These are phyloP conservation scores for Pythium oligandrum DNA, from an alignment of 352 stramenopile genomes.

Conservation along the genomic window DNA sequence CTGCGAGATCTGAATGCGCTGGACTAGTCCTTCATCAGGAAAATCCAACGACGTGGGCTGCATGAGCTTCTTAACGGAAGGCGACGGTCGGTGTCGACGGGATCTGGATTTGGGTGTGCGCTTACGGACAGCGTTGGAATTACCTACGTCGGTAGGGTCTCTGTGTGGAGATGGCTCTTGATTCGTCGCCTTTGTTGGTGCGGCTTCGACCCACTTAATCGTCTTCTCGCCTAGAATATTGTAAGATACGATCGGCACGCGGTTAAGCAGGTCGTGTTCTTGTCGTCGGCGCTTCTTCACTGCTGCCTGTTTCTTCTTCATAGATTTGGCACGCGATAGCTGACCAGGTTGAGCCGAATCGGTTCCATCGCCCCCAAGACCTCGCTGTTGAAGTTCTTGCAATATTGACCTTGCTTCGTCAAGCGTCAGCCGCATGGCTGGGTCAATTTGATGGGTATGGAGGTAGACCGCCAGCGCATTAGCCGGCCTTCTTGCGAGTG, in stretches of 20 bases:
- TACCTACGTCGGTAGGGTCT: no score
- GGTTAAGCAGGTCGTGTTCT: constrained; percentile 20
- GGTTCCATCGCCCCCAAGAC: not conserved
- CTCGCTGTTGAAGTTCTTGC: constrained; percentile 8
- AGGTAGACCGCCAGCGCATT: constrained; percentile 14
- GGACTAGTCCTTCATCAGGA: no score
- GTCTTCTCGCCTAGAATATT: constrained; percentile 66
- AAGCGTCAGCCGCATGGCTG: constrained; percentile 9
- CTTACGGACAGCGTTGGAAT: constrained; percentile 3
- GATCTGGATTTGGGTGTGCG: constrained; percentile 3
- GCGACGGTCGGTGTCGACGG: constrained; percentile 3
- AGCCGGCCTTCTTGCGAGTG: constrained; percentile 21
- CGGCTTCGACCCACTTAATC: constrained; percentile 35
- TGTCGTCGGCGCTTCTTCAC: not conserved
- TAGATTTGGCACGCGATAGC: constrained; percentile 3
- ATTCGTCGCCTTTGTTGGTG: not conserved
- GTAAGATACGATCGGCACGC: constrained; percentile 48
- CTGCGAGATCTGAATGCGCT: no score
- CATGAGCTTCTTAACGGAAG: no score
- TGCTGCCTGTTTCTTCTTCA: constrained; percentile 19
- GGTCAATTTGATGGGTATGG: constrained; percentile 11
- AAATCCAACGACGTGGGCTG: no score
- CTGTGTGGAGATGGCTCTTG: no score
- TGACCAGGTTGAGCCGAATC: constrained; percentile 1
- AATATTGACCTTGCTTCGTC: constrained; percentile 6